These are phyloP conservation scores for Phytophthora fragariae DNA, from an alignment of 352 stramenopile genomes.

Conservation along the genomic window DNA sequence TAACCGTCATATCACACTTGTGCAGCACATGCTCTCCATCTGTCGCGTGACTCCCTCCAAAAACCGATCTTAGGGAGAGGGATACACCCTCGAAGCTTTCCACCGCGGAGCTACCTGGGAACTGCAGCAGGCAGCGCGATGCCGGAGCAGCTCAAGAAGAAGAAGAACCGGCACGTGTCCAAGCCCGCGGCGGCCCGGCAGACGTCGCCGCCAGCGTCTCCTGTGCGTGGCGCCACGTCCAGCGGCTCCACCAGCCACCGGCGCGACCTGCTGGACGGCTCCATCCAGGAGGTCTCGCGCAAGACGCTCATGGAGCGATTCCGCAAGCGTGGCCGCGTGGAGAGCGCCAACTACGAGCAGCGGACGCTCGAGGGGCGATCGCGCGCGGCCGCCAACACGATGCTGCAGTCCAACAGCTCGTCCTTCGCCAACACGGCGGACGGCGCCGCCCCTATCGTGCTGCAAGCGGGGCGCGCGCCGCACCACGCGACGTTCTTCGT, in stretches of 20 bases:
- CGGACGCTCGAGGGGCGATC: slow-evolving; percentile 3
- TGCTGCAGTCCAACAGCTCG: slow-evolving; percentile 23
- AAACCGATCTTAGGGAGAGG: neutral
- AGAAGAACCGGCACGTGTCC: slow-evolving; percentile 43
- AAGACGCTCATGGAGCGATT: slow-evolving; percentile 54
- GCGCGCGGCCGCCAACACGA: slow-evolving; percentile 1
- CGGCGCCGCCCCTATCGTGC: slow-evolving; percentile 11
- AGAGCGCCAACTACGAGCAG: slow-evolving; percentile 63
- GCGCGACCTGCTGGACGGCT: slow-evolving; percentile 39
- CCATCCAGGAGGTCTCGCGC: slow-evolving; percentile 42
- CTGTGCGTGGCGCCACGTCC: neutral
- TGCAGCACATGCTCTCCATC: neutral
- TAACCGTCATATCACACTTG: neutral
- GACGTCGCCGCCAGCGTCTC: slow-evolving; percentile 12
- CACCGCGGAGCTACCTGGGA: neutral
- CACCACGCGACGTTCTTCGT: slow-evolving; percentile 32
- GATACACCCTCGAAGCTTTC: neutral
- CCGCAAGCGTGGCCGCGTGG: slow-evolving; percentile 72
- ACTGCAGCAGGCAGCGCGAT: neutral
- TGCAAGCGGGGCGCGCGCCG: slow-evolving; percentile 7
- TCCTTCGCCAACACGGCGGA: slow-evolving; percentile 32
- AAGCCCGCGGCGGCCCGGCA: slow-evolving; percentile 31
- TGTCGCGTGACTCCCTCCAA: neutral
- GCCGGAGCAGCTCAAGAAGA: slow-evolving; percentile 21
- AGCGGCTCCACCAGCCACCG: slow-evolving; percentile 26